Evolutionary conservation across 2,329 filamentous ascomycete genomes (phyloP).

Genomic region (Colletotrichum kahawae): DNA sequence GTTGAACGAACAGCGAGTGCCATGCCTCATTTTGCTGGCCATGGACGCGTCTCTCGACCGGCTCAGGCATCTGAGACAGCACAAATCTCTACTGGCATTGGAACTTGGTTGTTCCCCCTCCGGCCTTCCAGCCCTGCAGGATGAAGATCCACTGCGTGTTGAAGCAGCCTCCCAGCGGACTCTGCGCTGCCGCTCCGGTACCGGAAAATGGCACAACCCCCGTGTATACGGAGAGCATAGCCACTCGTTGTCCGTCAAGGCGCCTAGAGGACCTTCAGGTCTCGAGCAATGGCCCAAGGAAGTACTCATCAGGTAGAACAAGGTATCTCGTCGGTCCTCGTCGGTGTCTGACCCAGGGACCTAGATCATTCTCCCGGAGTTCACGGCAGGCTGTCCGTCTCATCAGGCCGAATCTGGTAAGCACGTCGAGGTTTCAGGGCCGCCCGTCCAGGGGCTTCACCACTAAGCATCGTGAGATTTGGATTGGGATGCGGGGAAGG

Average conservation of each 20-base stretch:
- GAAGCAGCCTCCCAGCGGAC: not conserved
- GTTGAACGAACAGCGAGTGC: not conserved
- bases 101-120: not conserved
- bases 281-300: not conserved
- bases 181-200: not conserved
- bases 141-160: not conserved
- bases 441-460: not conserved
- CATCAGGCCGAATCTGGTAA: constrained; percentile 1
- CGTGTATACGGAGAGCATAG: not conserved
- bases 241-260: not conserved
- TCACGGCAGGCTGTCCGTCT: not conserved
- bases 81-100: not conserved
- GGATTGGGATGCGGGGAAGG: constrained; percentile 10
- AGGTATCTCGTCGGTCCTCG: not conserved
- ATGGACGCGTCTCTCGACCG: not conserved
- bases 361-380: not conserved
- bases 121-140: not conserved
- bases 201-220: not conserved
- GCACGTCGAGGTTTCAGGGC: not conserved
- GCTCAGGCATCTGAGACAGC: not conserved
- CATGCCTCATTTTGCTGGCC: not conserved
- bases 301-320: not conserved
- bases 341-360: not conserved
- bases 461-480: constrained; percentile 15
- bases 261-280: not conserved